Conservation (phyloP, 345 rosid genomes). For the Turnera subulata region DNA sequence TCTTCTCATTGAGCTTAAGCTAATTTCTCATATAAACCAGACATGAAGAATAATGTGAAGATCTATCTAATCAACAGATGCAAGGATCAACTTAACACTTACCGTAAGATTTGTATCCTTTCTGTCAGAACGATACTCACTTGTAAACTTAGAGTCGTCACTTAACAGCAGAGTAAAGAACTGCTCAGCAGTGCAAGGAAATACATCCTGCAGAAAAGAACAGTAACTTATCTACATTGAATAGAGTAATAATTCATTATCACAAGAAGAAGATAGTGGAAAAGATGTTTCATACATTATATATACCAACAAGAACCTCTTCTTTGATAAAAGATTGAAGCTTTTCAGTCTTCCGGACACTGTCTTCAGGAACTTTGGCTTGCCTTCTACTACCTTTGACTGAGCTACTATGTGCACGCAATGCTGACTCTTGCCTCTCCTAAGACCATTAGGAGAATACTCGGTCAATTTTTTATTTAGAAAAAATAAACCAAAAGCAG, state of each 20-base stretch:
- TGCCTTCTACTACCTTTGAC: conserved; percentile 48
- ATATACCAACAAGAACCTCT: conserved; percentile 73
- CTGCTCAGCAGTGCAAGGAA: conserved; percentile 76
- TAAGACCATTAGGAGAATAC: conserved; percentile 22
- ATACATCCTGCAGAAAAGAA: conserved; percentile 50
- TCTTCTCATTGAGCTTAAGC: no score
- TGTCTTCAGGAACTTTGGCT: conserved; percentile 45
- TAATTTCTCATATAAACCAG: no score
- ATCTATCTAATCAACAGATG: no score
- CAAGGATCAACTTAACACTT: conserved; percentile 25
- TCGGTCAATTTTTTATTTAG: not conserved
- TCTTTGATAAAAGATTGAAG: conserved; percentile 73
- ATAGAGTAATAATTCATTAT: conserved; percentile 10
- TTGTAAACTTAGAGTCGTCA: conserved; percentile 63
- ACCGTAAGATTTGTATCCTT: conserved; percentile 79
- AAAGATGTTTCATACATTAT: conserved; percentile 45
- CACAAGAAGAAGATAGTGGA: conserved; percentile 4
- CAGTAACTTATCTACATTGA: conserved; percentile 10
- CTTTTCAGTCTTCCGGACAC: conserved; percentile 44
- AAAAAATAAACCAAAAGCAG: not conserved
- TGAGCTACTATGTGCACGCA: conserved; percentile 95
- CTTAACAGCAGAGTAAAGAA: conserved; percentile 52
- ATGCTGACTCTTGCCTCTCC: conserved; percentile 82
- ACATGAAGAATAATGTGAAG: not conserved
- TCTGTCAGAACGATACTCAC: conserved; percentile 61